phyloP scores from a whole-genome alignment of 495 filamentous ascomycete species.

The Friedmanniomyces simplex region DNA sequence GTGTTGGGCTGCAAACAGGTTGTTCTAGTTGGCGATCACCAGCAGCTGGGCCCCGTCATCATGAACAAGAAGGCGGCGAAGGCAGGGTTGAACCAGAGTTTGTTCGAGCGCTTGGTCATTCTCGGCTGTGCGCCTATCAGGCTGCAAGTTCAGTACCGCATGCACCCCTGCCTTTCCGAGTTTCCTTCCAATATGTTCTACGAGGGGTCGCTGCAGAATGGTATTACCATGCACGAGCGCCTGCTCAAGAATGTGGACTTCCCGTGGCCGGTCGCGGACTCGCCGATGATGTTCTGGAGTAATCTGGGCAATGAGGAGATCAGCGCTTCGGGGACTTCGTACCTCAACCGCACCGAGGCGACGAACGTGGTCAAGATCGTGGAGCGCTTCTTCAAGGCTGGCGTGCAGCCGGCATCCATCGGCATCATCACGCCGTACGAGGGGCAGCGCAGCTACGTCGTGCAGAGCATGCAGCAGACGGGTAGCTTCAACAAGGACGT shows the following conservation, averaged over 20 bases:
- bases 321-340: conserved; percentile 92
- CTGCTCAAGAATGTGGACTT: conserved; percentile 93
- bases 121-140: conserved; percentile 86
- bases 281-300: conserved; percentile 99
- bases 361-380: conserved; percentile 97
- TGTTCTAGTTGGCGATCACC: conserved; percentile 95
- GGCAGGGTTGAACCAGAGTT: conserved; percentile 90
- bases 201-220: conserved; percentile 93
- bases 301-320: conserved; percentile 97
- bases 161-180: conserved; percentile 96
- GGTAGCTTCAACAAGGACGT: conserved; percentile 96
- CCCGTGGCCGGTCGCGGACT: conserved; percentile 87
- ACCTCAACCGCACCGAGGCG: conserved; percentile 94
- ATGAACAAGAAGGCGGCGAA: conserved; percentile 99
- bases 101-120: conserved; percentile 94
- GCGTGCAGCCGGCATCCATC: conserved; percentile 81
- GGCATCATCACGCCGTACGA: conserved; percentile 99
- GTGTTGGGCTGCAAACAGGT: conserved; percentile 98
- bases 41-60: conserved; percentile 95
- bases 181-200: conserved; percentile 99
- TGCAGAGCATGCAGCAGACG: conserved; percentile 96
- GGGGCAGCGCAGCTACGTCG: conserved; percentile 95
- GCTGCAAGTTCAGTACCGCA: conserved; percentile 95
- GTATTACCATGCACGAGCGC: conserved; percentile 80
- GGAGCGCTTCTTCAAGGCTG: conserved; percentile 98